Conservation (phyloP, 2,329 filamentous ascomycete species). For the Colletotrichum tropicale region DNA sequence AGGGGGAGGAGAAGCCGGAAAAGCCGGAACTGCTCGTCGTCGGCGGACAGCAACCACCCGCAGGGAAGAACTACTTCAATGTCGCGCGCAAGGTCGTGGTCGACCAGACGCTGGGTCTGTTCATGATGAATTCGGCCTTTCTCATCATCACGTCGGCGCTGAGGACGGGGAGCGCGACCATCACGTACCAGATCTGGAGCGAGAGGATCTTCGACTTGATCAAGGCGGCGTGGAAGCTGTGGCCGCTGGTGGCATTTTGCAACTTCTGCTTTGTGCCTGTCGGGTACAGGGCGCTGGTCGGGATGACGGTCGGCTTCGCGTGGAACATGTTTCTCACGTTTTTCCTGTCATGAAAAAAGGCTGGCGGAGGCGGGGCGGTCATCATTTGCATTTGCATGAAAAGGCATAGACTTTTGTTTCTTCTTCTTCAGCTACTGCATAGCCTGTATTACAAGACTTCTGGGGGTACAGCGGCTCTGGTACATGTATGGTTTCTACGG, state of each 20-base stretch:
- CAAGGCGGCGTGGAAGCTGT: slow-evolving; percentile 39
- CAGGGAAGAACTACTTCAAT: slow-evolving; percentile 32
- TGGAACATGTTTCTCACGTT: slow-evolving; percentile 42
- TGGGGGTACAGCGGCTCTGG: neutral
- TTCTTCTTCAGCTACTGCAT: neutral
- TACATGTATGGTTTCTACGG: neutral
- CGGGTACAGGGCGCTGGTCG: slow-evolving; percentile 37
- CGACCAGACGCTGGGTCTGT: slow-evolving; percentile 38
- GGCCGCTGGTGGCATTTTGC: slow-evolving; percentile 38
- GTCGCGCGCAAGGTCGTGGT: slow-evolving; percentile 37
- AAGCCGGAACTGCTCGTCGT: slow-evolving; percentile 19
- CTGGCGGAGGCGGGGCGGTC: neutral
- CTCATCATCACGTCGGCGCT: slow-evolving; percentile 39
- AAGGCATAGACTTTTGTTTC: neutral
- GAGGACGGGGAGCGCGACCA: slow-evolving; percentile 27
- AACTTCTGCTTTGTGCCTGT: slow-evolving; percentile 41
- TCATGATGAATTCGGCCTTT: slow-evolving; percentile 36
- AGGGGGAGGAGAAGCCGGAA: slow-evolving; percentile 6
- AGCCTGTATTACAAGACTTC: neutral
- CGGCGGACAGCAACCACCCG: neutral
- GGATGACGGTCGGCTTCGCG: slow-evolving; percentile 37
- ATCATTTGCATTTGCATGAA: neutral
- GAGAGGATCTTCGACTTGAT: slow-evolving; percentile 33
- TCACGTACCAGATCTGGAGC: slow-evolving; percentile 30
- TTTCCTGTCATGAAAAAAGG: slow-evolving; percentile 27